Evolutionary conservation across 768 basidiomycete species (phyloP), one percentile per base, ranked within the genome.

Genomic region (Tricholoma furcatifolium): DNA sequence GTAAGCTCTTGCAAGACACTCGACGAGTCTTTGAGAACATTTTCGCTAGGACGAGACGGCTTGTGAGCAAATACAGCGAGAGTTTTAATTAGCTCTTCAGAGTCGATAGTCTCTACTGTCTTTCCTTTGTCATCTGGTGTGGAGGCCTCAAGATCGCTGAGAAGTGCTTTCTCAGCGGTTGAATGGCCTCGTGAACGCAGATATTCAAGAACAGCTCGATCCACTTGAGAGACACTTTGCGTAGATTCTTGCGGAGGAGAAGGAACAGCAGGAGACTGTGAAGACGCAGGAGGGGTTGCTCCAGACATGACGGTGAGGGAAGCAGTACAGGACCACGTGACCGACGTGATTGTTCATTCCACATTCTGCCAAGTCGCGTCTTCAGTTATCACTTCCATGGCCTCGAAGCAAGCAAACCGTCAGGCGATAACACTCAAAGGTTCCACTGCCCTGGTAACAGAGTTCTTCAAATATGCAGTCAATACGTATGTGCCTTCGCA

Each of bases 391-490:
- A 35, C 32, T 41, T 38, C 36, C 54, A 77, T 74, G 75, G 68
- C 74, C 27, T 67, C 74, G 30, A 81, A 74, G 60, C 79, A 81
- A 69, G 75, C 76, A 34, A 77, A 74, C 34, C 83, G 83, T 39
- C 87, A 90, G 56, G 84, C 88, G 4, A 96, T 98, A 60, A 95
- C 92, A 0, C 87, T 99, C 70, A 97, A 98, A 64, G 97, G 97
- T 2, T 96, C 93, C 0, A 93, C 93, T 2, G 80, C 84, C 36
- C 79, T 98, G 17, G 96, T 98, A 51, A 96, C 93, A 0, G 97
- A 99, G 63, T 98, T 99, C 79, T 98, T 99, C 80, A 98, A 98
- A 74, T 98, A 94, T 70, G 90, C 92, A n/a, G 93, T 93, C 60
- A 97, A 97, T 75, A 94, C 89, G 93, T 94, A 63, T 59, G 90